phyloP scores from a whole-genome alignment of 805 yeast species.

The Sugiyamaella qingdaonensis region DNA sequence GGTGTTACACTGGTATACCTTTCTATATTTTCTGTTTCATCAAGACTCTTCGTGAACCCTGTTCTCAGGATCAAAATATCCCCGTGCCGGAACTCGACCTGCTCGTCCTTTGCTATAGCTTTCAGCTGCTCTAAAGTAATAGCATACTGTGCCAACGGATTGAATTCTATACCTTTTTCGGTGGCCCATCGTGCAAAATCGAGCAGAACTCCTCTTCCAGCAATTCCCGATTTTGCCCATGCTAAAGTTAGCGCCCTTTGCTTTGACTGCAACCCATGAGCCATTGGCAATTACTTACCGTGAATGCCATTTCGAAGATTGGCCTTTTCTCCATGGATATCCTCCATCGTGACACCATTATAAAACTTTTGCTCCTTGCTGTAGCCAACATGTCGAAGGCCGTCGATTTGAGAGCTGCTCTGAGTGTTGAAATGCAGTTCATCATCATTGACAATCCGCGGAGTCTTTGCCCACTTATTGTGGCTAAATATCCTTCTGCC shows the following conservation, averaged over 20 bases:
- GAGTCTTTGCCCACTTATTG: constrained; percentile 12
- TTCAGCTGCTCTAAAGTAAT: constrained; percentile 22
- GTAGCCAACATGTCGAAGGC: constrained; percentile 30
- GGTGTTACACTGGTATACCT: neutral
- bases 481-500: constrained; percentile 11
- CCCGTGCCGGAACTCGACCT: constrained; percentile 26
- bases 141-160: constrained; percentile 24
- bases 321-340: constrained; percentile 20
- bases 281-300: neutral
- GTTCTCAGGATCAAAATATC: constrained; percentile 30
- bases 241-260: neutral
- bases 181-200: constrained; percentile 30
- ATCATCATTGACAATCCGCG: constrained; percentile 17
- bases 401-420: constrained; percentile 32
- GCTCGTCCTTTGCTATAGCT: constrained; percentile 23
- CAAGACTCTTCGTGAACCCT: constrained; percentile 29
- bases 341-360: constrained; percentile 24
- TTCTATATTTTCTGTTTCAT: constrained; percentile 1
- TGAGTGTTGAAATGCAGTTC: constrained; percentile 28
- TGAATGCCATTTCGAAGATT: constrained; percentile 7
- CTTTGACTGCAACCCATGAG: neutral
- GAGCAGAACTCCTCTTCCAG: constrained; percentile 31
- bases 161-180: constrained; percentile 21
- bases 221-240: constrained; percentile 21
- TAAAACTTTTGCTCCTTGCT: constrained; percentile 20